phyloP scores from a whole-genome alignment of 2,329 filamentous ascomycete species.

The Apiospora saccharicola region DNA sequence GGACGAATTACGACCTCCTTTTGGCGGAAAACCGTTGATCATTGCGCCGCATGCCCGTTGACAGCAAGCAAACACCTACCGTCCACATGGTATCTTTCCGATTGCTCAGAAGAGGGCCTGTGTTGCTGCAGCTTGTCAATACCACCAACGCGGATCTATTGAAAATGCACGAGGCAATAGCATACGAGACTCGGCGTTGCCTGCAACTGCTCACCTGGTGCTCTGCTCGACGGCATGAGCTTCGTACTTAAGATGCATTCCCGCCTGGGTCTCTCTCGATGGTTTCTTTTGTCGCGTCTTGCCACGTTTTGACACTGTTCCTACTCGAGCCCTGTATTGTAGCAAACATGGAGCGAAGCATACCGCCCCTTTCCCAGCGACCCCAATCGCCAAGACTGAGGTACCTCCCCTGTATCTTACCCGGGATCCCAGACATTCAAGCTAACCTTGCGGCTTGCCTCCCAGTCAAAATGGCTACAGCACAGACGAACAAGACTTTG shows the following conservation, averaged over 20 bases:
- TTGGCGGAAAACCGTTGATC: background rate
- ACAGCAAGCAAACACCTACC: background rate
- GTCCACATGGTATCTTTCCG: conserved; percentile 3
- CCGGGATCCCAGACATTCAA: too few relatives aligned
- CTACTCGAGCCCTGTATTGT: background rate
- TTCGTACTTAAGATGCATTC: background rate
- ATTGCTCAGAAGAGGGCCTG: background rate
- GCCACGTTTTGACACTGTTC: background rate
- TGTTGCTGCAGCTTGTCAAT: background rate
- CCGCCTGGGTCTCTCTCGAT: background rate
- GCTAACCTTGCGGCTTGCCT: background rate
- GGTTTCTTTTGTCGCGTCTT: background rate
- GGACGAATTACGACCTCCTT: background rate
- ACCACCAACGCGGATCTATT: background rate
- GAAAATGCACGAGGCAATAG: background rate
- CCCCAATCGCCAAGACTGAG: background rate
- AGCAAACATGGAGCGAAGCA: conserved; percentile 2
- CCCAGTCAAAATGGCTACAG: background rate
- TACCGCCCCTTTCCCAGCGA: background rate
- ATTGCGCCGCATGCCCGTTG: background rate
- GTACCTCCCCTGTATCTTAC: background rate
- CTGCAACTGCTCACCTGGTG: background rate
- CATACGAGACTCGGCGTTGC: background rate
- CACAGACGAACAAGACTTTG: background rate
- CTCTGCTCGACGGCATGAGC: background rate